Conservation (phyloP, 1,284 basidiomycete species). For the Papiliotrema flavescens region DNA sequence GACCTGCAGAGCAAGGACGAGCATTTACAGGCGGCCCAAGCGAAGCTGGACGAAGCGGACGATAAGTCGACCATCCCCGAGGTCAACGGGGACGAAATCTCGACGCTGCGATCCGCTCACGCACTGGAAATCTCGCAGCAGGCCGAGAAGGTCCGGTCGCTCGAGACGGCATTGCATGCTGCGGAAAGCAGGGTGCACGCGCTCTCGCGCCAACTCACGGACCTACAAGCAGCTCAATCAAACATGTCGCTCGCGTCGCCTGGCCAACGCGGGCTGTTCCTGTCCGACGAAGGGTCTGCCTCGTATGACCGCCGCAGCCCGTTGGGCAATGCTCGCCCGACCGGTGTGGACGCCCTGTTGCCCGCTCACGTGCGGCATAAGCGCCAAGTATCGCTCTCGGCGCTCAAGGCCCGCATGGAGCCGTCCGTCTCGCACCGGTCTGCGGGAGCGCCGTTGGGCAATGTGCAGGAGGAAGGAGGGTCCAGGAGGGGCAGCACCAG, state of each 20-base stretch:
- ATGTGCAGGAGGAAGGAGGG: constrained; percentile 7
- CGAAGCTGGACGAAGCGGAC: too few species aligned
- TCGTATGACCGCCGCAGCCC: not conserved
- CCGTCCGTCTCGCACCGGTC: not conserved
- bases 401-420: constrained; percentile 64
- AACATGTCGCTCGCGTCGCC: constrained; percentile 10
- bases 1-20: not conserved
- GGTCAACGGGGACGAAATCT: not conserved
- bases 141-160: constrained; percentile 67
- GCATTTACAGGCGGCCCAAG: too few species aligned
- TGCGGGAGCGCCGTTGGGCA: not conserved
- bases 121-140: constrained; percentile 71
- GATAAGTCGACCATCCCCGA: too few species aligned
- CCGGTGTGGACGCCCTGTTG: constrained; percentile 58
- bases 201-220: constrained; percentile 60
- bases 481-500: not conserved
- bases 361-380: constrained; percentile 75
- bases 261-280: constrained; percentile 1
- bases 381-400: constrained; percentile 75
- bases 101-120: constrained; percentile 44
- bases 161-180: constrained; percentile 69
- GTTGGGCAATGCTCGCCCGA: not conserved
- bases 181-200: constrained; percentile 65
- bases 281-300: constrained; percentile 1
- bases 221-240: constrained; percentile 16